Conservation (phyloP, 768 basidiomycete genomes). For the Suillus fuscotomentosus region DNA sequence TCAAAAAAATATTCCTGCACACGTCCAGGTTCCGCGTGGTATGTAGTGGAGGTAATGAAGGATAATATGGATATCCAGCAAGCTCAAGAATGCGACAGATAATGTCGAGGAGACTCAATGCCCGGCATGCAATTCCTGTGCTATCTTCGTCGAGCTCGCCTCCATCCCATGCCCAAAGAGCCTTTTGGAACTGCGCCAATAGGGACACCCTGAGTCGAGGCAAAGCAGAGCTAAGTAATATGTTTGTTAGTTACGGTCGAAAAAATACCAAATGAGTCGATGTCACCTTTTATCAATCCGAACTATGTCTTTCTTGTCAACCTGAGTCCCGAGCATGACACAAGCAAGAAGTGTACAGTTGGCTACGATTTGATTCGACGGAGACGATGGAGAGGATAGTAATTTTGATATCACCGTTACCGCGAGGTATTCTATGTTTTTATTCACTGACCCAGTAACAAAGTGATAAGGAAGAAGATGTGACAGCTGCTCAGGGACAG, state of each 20-base stretch:
- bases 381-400: not conserved
- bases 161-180: not conserved
- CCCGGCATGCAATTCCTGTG: not conserved
- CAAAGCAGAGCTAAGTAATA: not conserved
- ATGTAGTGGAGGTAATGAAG: not conserved
- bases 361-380: not conserved
- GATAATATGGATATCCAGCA: not conserved
- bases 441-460: not conserved
- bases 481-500: not conserved
- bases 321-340: not conserved
- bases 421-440: not conserved
- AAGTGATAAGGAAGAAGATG: not conserved
- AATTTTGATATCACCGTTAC: not conserved
- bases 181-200: not conserved
- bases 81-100: not conserved
- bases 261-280: not conserved
- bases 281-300: too few species aligned
- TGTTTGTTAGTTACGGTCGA: not conserved
- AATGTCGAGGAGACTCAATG: not conserved
- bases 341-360: not conserved
- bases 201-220: not conserved
- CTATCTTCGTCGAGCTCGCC: not conserved
- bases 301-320: not conserved
- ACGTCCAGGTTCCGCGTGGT: not conserved
- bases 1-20: not conserved